A percentile compares a stretch with the other conserved stretches of the same genome.
phyloP scores from a whole-genome alignment of 202 grass and related monocot genomes.

The Panicum hallii region DNA sequence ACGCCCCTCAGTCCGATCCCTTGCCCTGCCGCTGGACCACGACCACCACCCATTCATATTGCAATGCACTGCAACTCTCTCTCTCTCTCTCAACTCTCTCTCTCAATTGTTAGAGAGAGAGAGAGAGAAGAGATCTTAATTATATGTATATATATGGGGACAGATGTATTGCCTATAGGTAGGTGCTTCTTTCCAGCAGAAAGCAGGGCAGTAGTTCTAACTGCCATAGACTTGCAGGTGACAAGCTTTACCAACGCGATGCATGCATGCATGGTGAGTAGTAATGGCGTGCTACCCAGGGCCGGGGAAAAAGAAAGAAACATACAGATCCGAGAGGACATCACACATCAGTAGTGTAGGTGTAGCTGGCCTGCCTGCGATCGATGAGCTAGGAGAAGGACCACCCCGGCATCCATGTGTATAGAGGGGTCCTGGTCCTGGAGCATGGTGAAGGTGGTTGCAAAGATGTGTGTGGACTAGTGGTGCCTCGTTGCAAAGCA shows the following conservation, averaged over 20 bases:
- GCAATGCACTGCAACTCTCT: background rate
- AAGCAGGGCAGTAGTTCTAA: conserved; percentile 34
- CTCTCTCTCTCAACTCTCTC: conserved; percentile 6
- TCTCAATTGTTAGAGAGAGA: background rate
- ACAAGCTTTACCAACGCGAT: conserved; percentile 32
- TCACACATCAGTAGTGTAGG: background rate
- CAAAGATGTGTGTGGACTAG: conserved; percentile 39
- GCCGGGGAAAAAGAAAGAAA: background rate
- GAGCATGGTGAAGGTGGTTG: conserved; percentile 41
- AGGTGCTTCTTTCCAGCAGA: conserved; percentile 43
- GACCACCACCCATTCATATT: conserved; percentile 2
- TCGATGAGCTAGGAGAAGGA: conserved; percentile 1
- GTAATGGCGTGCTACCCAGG: conserved; percentile 36
- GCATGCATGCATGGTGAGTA: conserved; percentile 1
- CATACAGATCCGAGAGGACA: background rate
- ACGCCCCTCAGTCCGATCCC: background rate
- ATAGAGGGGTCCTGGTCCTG: conserved; percentile 29
- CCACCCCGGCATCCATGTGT: background rate
- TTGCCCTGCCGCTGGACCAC: background rate
- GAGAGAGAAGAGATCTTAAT: background rate
- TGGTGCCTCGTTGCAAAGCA: conserved; percentile 33
- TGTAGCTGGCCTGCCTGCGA: background rate
- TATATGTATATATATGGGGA: too few species aligned
- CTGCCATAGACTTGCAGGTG: conserved; percentile 41
- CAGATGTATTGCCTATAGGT: background rate